A percentile compares a stretch with the other conserved stretches of the same genome.
These are phyloP conservation scores for Rhizopus sp. DNA, from an alignment of 371 early-diverging fungal species.

Conservation along the genomic window DNA sequence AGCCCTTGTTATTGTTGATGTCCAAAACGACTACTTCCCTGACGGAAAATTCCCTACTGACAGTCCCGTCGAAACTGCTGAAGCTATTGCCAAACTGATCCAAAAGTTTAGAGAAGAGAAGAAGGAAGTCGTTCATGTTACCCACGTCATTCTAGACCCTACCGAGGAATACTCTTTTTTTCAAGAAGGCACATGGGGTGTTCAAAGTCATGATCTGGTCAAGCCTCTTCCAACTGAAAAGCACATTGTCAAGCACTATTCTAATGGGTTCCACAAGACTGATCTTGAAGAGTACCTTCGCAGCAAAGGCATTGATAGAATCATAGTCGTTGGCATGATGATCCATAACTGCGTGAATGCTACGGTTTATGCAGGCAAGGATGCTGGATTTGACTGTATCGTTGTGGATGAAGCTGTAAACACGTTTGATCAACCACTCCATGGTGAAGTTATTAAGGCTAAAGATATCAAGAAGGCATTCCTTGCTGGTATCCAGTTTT, in stretches of 20 bases:
- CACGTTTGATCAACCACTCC: slow-evolving; percentile 6
- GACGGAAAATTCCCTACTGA: slow-evolving; percentile 7
- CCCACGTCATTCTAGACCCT: background rate
- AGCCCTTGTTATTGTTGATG: slow-evolving; percentile 17
- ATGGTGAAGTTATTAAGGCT: slow-evolving; percentile 10
- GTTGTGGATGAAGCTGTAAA: slow-evolving; percentile 12
- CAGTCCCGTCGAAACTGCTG: slow-evolving; percentile 11
- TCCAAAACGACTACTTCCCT: slow-evolving; percentile 18
- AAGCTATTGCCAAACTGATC: slow-evolving; percentile 3
- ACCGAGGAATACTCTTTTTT: slow-evolving; percentile 1
- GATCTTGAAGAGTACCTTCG: slow-evolving; percentile 10
- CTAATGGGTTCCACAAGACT: slow-evolving; percentile 5
- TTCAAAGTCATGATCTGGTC: slow-evolving; percentile 4
- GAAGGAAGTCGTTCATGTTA: slow-evolving; percentile 6
- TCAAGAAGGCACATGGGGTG: slow-evolving; percentile 1
- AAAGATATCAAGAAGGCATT: slow-evolving; percentile 9
- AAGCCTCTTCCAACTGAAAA: slow-evolving; percentile 9
- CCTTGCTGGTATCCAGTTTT: slow-evolving; percentile 13
- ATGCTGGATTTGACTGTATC: slow-evolving; percentile 8
- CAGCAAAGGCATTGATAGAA: slow-evolving; percentile 7
- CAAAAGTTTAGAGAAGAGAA: slow-evolving; percentile 13
- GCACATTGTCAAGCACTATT: slow-evolving; percentile 3
- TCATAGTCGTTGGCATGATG: slow-evolving; percentile 13
- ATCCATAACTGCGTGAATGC: slow-evolving; percentile 17
- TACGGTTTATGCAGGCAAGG: slow-evolving; percentile 6